A percentile compares a stretch with the other conserved stretches of the same genome.
These are phyloP conservation scores for Fusarium humuli DNA, from an alignment of 2,329 filamentous ascomycete species.

Conservation along the genomic window DNA sequence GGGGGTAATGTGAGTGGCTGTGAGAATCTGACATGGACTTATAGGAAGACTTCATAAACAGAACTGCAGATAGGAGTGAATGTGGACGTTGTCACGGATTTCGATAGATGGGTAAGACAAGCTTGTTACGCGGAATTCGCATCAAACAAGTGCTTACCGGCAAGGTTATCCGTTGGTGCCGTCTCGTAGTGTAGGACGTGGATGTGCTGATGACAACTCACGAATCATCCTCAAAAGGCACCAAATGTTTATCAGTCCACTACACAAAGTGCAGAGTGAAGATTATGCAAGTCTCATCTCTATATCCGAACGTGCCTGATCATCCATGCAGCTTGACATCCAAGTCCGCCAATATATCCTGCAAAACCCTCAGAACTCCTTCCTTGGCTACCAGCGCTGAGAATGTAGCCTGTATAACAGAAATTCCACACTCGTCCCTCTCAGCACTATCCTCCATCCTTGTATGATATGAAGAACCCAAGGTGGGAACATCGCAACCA, in stretches of 20 bases:
- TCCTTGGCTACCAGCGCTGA: conserved; percentile 43
- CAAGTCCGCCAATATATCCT: conserved; percentile 20
- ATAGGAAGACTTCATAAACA: neutral
- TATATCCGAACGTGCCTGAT: neutral
- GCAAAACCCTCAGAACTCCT: conserved; percentile 43
- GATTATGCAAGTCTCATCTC: neutral
- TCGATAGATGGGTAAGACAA: neutral
- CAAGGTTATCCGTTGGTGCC: neutral
- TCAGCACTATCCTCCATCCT: conserved; percentile 34
- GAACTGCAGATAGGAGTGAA: neutral
- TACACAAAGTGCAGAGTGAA: neutral
- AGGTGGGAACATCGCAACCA: conserved; percentile 58
- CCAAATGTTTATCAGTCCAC: neutral
- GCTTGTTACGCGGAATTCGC: too few relatives aligned
- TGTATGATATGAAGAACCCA: conserved; percentile 52
- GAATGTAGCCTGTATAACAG: conserved; percentile 45
- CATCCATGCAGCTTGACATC: conserved; percentile 19
- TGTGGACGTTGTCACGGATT: neutral
- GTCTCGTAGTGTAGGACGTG: neutral
- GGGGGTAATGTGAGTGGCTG: neutral
- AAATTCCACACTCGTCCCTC: conserved; percentile 49
- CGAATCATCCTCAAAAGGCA: neutral
- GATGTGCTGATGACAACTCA: neutral
- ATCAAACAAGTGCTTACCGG: neutral
- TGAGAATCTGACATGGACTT: neutral